Evolutionary conservation across 208 protist species (phyloP).

Genomic region (Trypanosoma congolense): DNA sequence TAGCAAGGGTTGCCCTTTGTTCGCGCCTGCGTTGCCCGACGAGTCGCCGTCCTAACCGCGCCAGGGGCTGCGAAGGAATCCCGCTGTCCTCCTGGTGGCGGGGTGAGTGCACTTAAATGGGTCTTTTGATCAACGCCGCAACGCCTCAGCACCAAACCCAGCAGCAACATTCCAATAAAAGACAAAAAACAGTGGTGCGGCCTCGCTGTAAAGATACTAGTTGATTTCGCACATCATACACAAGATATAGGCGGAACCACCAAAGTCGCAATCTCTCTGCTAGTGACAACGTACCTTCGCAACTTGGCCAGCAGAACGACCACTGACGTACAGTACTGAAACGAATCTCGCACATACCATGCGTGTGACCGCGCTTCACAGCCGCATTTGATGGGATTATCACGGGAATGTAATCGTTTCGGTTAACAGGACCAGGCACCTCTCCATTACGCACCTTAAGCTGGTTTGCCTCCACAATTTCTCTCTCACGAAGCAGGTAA

Average conservation of each 20-base stretch:
- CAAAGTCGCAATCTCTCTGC: constrained; percentile 16
- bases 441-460: not conserved
- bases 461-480: not conserved
- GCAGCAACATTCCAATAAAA: constrained; percentile 9
- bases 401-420: not conserved
- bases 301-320: constrained; percentile 33
- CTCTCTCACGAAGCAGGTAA: not conserved
- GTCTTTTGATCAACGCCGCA: too few relatives aligned
- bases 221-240: constrained; percentile 9
- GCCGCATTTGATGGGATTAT: not conserved
- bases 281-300: constrained; percentile 29
- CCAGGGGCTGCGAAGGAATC: too few relatives aligned
- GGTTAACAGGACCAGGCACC: not conserved
- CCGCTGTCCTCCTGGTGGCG: too few relatives aligned
- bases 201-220: constrained; percentile 13
- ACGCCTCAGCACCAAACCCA: constrained; percentile 9
- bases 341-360: not conserved
- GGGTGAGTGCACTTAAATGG: too few relatives aligned
- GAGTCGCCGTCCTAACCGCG: constrained; percentile 1
- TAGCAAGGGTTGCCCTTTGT: not conserved
- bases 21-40: not conserved
- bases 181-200: not conserved
- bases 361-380: not conserved
- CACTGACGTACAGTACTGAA: constrained; percentile 15
- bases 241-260: constrained; percentile 16